Percentiles rank a stretch among this genome's conserved stretches.
Evolutionary conservation across 23 red algal genomes (phyloP).

Genomic region (Pyropia yezoensis): DNA sequence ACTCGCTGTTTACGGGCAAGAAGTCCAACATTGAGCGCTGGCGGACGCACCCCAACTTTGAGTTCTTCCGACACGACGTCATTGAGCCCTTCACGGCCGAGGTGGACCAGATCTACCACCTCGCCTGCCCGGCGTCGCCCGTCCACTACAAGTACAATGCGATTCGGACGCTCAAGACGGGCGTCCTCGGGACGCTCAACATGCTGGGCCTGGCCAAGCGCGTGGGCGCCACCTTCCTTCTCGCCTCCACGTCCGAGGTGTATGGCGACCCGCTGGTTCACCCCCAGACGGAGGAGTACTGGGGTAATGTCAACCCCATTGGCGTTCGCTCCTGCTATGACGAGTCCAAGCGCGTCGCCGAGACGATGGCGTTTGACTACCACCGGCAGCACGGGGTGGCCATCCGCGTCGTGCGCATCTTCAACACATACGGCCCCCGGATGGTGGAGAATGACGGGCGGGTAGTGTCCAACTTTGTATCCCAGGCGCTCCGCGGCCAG

Average conservation of each 20-base stretch:
- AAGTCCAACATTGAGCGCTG: constrained; percentile 77
- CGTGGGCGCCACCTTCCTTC: constrained; percentile 79
- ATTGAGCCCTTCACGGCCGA: constrained; percentile 70
- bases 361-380: constrained; percentile 94
- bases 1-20: constrained; percentile 93
- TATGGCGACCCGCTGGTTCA: constrained; percentile 95
- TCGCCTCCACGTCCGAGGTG: constrained; percentile 92
- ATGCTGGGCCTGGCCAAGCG: constrained; percentile 98
- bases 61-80: constrained; percentile 96
- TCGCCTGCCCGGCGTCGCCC: constrained; percentile 96
- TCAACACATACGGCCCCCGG: constrained; percentile 97
- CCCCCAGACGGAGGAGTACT: constrained; percentile 90
- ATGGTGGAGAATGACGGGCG: constrained; percentile 98
- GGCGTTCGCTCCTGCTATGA: constrained; percentile 95
- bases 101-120: constrained; percentile 95
- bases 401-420: constrained; percentile 92
- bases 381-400: constrained; percentile 92
- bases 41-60: constrained; percentile 68
- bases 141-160: constrained; percentile 99
- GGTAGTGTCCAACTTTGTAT: constrained; percentile 95
- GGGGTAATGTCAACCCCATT: constrained; percentile 97
- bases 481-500: constrained; percentile 78
- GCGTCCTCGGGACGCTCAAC: constrained; percentile 93
- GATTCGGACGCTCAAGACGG: constrained; percentile 96
- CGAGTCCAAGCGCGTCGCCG: constrained; percentile 94